Percentiles rank a stretch among this genome's conserved stretches.
phyloP scores from a whole-genome alignment of 306 rosid genomes.

The Rosa lucieae region DNA sequence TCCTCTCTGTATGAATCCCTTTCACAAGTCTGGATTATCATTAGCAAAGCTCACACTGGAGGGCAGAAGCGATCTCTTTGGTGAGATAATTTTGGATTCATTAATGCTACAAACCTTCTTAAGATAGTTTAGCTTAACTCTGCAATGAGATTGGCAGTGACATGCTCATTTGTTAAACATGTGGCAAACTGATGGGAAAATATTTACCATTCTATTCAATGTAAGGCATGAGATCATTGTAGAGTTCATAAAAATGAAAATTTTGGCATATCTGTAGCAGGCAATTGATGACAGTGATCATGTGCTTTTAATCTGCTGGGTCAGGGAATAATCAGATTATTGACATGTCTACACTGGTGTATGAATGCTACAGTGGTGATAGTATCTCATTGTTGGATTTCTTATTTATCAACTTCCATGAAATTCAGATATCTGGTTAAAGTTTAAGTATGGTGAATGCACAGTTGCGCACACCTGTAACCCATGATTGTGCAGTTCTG shows the following conservation, averaged over 20 bases:
- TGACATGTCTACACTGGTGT: neutral
- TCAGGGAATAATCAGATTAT: neutral
- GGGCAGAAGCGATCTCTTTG: slow-evolving; percentile 72
- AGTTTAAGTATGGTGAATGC: neutral
- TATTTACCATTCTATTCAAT: neutral
- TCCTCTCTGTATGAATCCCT: slow-evolving; percentile 31
- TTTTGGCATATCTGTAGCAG: neutral
- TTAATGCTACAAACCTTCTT: neutral
- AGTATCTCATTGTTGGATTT: neutral
- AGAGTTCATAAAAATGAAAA: neutral
- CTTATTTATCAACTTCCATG: neutral
- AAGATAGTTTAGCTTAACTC: neutral
- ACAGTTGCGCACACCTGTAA: neutral
- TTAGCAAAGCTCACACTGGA: slow-evolving; percentile 62
- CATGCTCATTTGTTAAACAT: neutral
- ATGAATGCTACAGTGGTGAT: neutral
- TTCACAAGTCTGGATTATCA: slow-evolving; percentile 33
- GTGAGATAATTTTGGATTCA: slow-evolving; percentile 44
- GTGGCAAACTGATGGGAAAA: neutral
- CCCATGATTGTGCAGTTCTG: neutral
- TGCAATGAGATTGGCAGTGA: neutral
- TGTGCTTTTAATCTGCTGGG: neutral
- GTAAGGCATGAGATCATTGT: neutral
- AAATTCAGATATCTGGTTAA: neutral
- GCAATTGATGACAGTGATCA: neutral